A percentile compares a stretch with the other conserved stretches of the same genome.
These are phyloP conservation scores for Borealophlyctis nickersoniae DNA, from an alignment of 192 early-diverging fungal genomes.

Conservation along the genomic window DNA sequence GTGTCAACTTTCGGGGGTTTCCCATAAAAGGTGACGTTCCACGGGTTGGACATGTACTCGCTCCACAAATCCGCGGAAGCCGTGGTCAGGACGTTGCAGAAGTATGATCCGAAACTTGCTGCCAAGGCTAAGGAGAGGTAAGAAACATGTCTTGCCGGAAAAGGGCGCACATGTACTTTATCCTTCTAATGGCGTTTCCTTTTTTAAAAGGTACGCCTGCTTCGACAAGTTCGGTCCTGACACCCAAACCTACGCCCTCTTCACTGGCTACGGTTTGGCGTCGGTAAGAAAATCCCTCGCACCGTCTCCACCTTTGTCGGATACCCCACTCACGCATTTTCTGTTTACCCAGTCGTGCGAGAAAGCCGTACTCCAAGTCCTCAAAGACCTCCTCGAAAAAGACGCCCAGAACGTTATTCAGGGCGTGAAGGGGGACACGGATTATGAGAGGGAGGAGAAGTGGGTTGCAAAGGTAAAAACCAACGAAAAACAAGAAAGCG, in stretches of 20 bases:
- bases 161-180: too few species aligned
- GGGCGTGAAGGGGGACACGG: not conserved
- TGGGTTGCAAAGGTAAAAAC: conserved; percentile 9
- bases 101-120: conserved; percentile 7
- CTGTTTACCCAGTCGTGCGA: not conserved
- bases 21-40: conserved; percentile 7
- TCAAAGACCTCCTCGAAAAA: conserved; percentile 10
- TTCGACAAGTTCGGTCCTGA: conserved; percentile 6
- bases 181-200: too few species aligned
- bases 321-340: too few species aligned
- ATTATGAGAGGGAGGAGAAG: not conserved
- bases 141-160: not conserved
- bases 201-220: conserved; percentile 1
- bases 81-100: conserved; percentile 2
- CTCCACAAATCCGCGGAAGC: conserved; percentile 7
- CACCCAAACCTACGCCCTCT: conserved; percentile 9
- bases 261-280: conserved; percentile 5
- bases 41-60: conserved; percentile 14
- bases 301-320: too few species aligned
- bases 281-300: too few species aligned
- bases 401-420: not conserved
- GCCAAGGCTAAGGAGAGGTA: conserved; percentile 3
- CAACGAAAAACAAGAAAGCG: too few species aligned
- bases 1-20: too few species aligned
- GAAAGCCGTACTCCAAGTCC: conserved; percentile 10